Evolutionary conservation across 2,329 filamentous ascomycete species (phyloP), one percentile per base, ranked within the genome.

Genomic region (Parafenestella ontariensis): DNA sequence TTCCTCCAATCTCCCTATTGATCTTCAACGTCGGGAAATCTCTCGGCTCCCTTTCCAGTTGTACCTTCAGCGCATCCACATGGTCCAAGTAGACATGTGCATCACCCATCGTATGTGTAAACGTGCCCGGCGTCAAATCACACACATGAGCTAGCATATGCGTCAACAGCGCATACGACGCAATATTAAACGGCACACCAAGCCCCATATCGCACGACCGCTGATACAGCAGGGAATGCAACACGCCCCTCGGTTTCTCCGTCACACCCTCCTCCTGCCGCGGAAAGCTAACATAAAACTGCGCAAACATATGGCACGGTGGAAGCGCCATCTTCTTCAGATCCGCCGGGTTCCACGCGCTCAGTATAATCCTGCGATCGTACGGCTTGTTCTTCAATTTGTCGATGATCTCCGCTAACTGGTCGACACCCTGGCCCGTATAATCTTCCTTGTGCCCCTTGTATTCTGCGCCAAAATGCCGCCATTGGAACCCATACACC

Each of bases 401-500:
- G 69, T 90, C 81, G 31, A 99, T 86, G n/a, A 98, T 88, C 56
- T 96, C 90, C 15, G 90, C 90, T 33, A 99, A 82, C 80, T 99
- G 95, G 73, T 99, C 95, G 15, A 97, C 91, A 17, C 95, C 95
- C 73, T 96, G 83, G 0, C 91, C 92, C 0, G 86, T 83, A 77
- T 99, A 99, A 73, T 98, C 92, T 0, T 89, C 84, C 61, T 87
- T 81, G 39, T 69, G 64, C 1, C 70, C 72, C 17, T 88, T 81
- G 75, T 99, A 99, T 58, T 92, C 87, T 4, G 95, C 95, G 46
- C 95, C 95, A 70, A 99, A 99, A 77, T 98, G 94, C 3, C 95
- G 90, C 95, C 95, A 99, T 78, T 99, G 95, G 79, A 99, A 99
- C 1, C 95, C 95, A 74, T 99, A 99, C 0, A 98, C 93, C 26